Base-by-base conservation (phyloP, 225 moss, liverwort and hornwort species). In the Anthoceros angustus region DNA sequence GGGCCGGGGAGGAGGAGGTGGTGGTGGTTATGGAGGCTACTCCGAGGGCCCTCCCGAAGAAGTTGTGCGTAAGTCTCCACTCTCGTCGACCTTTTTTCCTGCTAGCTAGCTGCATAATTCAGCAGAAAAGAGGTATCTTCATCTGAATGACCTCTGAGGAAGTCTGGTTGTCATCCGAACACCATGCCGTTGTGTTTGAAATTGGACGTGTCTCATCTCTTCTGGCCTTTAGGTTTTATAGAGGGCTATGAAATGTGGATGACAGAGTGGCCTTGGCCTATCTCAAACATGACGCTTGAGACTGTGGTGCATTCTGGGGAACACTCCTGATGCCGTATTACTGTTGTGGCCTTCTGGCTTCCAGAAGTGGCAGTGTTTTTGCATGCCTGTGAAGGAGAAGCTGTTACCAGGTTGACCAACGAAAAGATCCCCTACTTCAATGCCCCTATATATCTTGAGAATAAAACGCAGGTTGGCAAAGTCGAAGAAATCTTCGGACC, bases 401-500 rank as follows among this genome's bases (percentile, higher is more conserved):
- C 98, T 14, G 98, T 98, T 12, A 92, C 87, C 12, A 92, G 86
- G 71, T 63, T 98, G 73, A 92, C 98, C 0, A 75, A 89, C 25
- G 89, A 92, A 64, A 98, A 98, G 45, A 84, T 98, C 0, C 98
- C 98, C 5, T 98, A 92, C 66, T 98, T 98, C 67, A 98, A 98
- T 64, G 98, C 98, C 10, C 87, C 98, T 16, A 98, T 98, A 10
- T 98, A 77, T 66, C 78, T 92, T 66, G 85, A 89, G 66, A 98
- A 92, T 42, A 98, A 98, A 74, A 86, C 83, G 12, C 98, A 89
- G 76, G 73, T 92, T 62, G 98, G 98, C 64, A 98, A 98, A 73
- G 98, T 98, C 12, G 98, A 98, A 71, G 98, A 98, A 74, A 98
- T 98, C 24, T 98, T 98, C 62, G 98, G 98, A 8, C 87, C 98